Percentiles rank a stretch among this genome's conserved stretches.
Evolutionary conservation across 345 rosid genomes (phyloP).

Genomic region (Mercurialis annua): DNA sequence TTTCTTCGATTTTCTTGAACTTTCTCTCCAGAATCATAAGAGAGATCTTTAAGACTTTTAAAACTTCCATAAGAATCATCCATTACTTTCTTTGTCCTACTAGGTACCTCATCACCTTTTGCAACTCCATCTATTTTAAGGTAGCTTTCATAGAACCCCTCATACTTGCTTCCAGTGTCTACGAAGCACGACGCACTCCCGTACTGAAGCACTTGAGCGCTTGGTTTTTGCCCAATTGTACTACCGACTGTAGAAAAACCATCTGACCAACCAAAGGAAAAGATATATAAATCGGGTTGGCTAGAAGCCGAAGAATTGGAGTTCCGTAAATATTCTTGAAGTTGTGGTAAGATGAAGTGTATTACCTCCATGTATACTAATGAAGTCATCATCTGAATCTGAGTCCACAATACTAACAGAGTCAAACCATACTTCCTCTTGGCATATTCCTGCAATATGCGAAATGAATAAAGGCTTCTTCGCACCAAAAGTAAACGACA

Average conservation of each 20-base stretch:
- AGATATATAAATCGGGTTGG: neutral
- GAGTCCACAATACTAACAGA: constrained; percentile 71
- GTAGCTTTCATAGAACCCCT: constrained; percentile 57
- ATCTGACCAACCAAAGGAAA: constrained; percentile 32
- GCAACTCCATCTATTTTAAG: constrained; percentile 47
- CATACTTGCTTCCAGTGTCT: constrained; percentile 46
- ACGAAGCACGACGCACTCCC: constrained; percentile 45
- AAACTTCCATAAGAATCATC: constrained; percentile 40
- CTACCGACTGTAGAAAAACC: constrained; percentile 36
- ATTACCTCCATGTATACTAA: constrained; percentile 51
- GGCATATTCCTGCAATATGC: constrained; percentile 46
- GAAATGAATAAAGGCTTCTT: neutral
- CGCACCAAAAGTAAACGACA: neutral
- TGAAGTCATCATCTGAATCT: constrained; percentile 73
- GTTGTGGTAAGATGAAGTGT: neutral
- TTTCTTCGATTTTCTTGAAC: constrained; percentile 43
- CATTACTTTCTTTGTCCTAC: constrained; percentile 31
- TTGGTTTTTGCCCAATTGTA: constrained; percentile 30
- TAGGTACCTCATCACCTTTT: constrained; percentile 10
- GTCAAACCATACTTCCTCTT: constrained; percentile 82
- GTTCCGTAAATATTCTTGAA: neutral
- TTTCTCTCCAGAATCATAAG: constrained; percentile 35
- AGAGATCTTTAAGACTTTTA: constrained; percentile 31
- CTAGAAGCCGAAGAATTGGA: neutral
- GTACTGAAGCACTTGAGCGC: constrained; percentile 47